Evolutionary conservation across 225 moss, liverwort and hornwort genomes (phyloP).

Genomic region (Antitrichia curtipendula): DNA sequence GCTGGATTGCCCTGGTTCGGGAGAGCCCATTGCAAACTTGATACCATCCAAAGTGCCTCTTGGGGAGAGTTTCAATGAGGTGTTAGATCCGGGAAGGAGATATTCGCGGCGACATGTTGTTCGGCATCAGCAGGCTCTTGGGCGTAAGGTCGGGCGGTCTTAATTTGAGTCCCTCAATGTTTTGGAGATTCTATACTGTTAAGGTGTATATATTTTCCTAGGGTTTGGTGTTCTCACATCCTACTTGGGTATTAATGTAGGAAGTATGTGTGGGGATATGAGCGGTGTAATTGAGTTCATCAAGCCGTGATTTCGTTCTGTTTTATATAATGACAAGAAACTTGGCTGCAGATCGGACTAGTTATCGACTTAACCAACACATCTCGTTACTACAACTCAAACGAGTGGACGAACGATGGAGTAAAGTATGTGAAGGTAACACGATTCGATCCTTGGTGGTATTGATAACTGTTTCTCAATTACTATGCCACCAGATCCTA

Average conservation of each 20-base stretch:
- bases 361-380: constrained; percentile 95
- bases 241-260: neutral
- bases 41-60: constrained; percentile 95
- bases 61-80: constrained; percentile 75
- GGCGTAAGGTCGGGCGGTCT: constrained; percentile 49
- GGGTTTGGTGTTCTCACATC: neutral
- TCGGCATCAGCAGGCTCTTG: constrained; percentile 60
- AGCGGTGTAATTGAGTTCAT: neutral
- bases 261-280: neutral
- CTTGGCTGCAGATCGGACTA: constrained; percentile 62
- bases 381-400: constrained; percentile 75
- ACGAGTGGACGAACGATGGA: constrained; percentile 82
- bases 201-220: neutral
- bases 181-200: neutral
- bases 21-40: constrained; percentile 54
- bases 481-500: neutral
- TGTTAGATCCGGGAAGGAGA: constrained; percentile 73
- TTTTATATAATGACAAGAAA: neutral
- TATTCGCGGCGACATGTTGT: constrained; percentile 74
- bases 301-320: neutral
- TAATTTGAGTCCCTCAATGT: neutral
- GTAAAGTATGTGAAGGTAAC: constrained; percentile 90
- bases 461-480: neutral
- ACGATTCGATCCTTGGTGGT: neutral
- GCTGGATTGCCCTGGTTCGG: constrained; percentile 93